These are phyloP conservation scores for Aspergillus sp. DNA, from an alignment of 2,329 filamentous ascomycete species.

Conservation along the genomic window DNA sequence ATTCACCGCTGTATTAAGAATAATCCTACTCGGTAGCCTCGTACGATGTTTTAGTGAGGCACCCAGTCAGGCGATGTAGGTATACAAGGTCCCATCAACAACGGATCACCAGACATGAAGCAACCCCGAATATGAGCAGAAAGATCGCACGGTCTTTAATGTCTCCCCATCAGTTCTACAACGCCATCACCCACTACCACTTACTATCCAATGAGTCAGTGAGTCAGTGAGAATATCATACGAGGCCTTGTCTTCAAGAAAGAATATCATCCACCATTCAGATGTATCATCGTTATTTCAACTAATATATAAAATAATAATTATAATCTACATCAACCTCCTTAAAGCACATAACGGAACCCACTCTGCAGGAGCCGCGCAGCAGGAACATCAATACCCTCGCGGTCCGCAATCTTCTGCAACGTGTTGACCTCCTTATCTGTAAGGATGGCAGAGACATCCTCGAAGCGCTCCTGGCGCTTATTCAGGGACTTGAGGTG, in stretches of 20 bases:
- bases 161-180: too few relatives aligned
- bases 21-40: background rate
- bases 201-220: too few relatives aligned
- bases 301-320: too few relatives aligned
- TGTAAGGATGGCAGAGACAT: slow-evolving; percentile 46
- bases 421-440: slow-evolving; percentile 49
- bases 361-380: slow-evolving; percentile 55
- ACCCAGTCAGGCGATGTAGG: background rate
- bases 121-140: too few relatives aligned
- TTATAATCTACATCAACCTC: background rate
- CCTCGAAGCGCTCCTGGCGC: slow-evolving; percentile 51
- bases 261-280: too few relatives aligned
- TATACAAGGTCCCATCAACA: too few relatives aligned
- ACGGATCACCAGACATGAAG: too few relatives aligned
- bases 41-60: background rate
- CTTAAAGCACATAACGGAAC: slow-evolving; percentile 52
- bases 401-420: slow-evolving; percentile 52
- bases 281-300: too few relatives aligned
- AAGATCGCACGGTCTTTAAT: too few relatives aligned
- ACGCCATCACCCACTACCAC: too few relatives aligned
- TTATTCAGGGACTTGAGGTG: slow-evolving; percentile 50
- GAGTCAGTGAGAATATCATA: too few relatives aligned
- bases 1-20: background rate
- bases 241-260: too few relatives aligned
- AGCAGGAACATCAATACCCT: slow-evolving; percentile 51